Evolutionary conservation across 805 yeast genomes (phyloP), one percentile per base, ranked within the genome.

Genomic region (Candida corydali): DNA sequence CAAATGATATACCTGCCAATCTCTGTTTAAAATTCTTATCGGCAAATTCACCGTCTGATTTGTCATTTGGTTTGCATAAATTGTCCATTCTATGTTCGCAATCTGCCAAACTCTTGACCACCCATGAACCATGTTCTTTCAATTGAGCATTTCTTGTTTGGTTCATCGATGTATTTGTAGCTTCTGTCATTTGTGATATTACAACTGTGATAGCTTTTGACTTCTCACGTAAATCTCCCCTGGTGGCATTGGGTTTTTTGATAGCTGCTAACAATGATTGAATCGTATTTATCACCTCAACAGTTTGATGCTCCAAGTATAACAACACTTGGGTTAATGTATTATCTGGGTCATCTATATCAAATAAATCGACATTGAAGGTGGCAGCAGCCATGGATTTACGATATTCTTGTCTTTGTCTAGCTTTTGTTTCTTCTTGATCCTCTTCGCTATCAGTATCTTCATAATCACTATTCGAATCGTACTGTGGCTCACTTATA

Each of bases 1-100:
- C 98, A 64, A 88, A 91, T 19, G 96, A 91, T 47, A 89, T 83
- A 2, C 97, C 97, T 0, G 98, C 98, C 46, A 91, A 75, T 52
- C 97, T 76, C 61, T 91, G 97, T 61, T 86, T 86, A 65, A 87
- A 82, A 49, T 84, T 84, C 57, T 85, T 83, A 54, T 87, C 95
- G 2, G 96, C 96, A 54, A 74, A 80, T 37, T 80, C 86, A 24
- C 52, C 62, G 45, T 80, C 84, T 27, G 61, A 51, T 46, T 61
- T 60, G 20, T 61, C 67, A 5, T 50, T 28, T 10, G 69, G 65
- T 43, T 58, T 61, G 54, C 89, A 82, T 42, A 91, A 70, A 19
- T 73, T 70, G 32, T 76, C 76, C 94, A 91, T 85, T 53, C 98
- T 76, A 47, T 78, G 78, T 32, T 80, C 76, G 61, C 96, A 89